phyloP scores from a whole-genome alignment of 139 green algal genomes.

The Chlamydomonas eustigma region DNA sequence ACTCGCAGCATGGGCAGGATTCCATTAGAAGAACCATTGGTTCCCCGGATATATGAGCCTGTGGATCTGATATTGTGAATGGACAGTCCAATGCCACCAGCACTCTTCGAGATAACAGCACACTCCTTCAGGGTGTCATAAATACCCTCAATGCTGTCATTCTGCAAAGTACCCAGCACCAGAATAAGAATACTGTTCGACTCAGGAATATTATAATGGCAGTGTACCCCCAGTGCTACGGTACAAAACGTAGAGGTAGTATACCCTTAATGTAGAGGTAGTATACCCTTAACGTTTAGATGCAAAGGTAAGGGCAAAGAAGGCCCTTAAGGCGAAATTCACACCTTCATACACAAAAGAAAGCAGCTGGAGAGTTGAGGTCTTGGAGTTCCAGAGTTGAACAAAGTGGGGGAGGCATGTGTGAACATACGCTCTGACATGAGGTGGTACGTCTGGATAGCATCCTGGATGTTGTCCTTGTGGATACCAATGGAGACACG shows the following conservation, averaged over 20 bases:
- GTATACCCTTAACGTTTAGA: no score
- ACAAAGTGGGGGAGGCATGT: slow-evolving; percentile 96
- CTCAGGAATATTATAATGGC: no score
- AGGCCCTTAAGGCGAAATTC: no score
- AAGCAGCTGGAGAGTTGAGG: slow-evolving; percentile 96
- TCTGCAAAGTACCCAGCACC: no score
- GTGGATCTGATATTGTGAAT: slow-evolving; percentile 94
- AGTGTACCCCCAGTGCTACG: no score
- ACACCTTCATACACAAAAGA: slow-evolving; percentile 88
- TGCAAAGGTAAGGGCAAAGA: no score
- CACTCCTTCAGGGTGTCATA: slow-evolving; percentile 99
- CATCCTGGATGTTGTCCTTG: slow-evolving; percentile 43
- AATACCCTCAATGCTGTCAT: slow-evolving; percentile 94
- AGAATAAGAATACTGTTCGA: no score
- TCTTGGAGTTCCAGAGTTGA: slow-evolving; percentile 94
- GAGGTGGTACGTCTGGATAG: slow-evolving; percentile 78
- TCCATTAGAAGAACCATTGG: slow-evolving; percentile 96
- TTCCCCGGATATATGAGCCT: slow-evolving; percentile 96
- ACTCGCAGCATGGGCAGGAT: slow-evolving; percentile 99
- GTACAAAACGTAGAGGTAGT: no score
- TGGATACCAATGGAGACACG: slow-evolving; percentile 94
- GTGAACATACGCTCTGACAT: slow-evolving; percentile 96
- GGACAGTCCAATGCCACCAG: slow-evolving; percentile 90
- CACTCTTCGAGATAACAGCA: slow-evolving; percentile 93
- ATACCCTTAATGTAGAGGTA: no score